Evolutionary conservation across 306 rosid species (phyloP).

Genomic region (Dalbergia oliveri): DNA sequence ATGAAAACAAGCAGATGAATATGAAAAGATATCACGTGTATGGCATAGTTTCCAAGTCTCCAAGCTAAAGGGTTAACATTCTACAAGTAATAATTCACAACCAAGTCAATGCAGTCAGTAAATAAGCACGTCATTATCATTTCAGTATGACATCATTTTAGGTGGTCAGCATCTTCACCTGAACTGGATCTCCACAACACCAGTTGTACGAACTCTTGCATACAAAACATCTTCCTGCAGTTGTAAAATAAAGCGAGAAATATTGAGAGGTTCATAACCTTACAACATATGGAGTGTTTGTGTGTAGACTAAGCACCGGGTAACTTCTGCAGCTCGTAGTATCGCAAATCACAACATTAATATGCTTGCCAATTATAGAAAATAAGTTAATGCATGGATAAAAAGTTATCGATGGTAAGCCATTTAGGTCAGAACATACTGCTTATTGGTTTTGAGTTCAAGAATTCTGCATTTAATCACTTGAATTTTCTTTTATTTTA

Average conservation of each 20-base stretch:
- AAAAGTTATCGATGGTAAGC: not conserved
- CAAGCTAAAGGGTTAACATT: not conserved
- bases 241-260: slow-evolving; percentile 43
- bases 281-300: not conserved
- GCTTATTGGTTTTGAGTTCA: not conserved
- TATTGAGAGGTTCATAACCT: not conserved
- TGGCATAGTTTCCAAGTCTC: not conserved
- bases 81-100: not conserved
- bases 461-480: not conserved
- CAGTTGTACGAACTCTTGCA: slow-evolving; percentile 98
- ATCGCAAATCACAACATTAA: not conserved
- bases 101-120: not conserved
- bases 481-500: not conserved
- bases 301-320: slow-evolving; percentile 1
- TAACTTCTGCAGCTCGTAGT: slow-evolving; percentile 3
- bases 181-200: slow-evolving; percentile 99
- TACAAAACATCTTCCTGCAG: slow-evolving; percentile 93
- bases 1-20: slow-evolving; percentile 10
- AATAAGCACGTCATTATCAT: slow-evolving; percentile 19
- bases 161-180: slow-evolving; percentile 63
- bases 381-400: slow-evolving; percentile 9
- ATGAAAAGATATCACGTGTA: not conserved
- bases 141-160: slow-evolving; percentile 25
- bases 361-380: slow-evolving; percentile 24
- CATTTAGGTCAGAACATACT: not conserved